Base-by-base conservation (phyloP, 257 asterid genomes). In the Echites panduratus region DNA sequence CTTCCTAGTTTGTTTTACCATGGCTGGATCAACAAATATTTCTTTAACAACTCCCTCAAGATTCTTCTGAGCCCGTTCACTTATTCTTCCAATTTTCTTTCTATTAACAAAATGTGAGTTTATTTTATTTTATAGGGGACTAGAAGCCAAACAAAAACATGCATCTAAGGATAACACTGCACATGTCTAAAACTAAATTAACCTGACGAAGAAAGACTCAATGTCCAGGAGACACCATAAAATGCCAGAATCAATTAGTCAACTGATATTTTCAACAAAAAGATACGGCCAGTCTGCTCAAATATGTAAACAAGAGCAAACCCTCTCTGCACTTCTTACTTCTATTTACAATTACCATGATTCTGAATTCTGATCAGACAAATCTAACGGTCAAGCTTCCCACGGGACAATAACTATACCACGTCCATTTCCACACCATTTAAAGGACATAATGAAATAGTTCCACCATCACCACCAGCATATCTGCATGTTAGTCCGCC, bases 261-360 rank as follows among this genome's bases (percentile, higher is more conserved):
- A 63, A 64, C 9, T 64, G 48, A 64, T 32, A 64, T 38, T 38
- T n/a, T 12, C 49, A 64, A 19, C 17, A 14, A 16, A 32, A 32
- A 61, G 4, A 32, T 4, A 14, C n/a, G n/a, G 13, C 38, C 38
- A 27, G 67, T 40, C 35, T 13, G 32, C 1, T 17, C 27, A 3
- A 38, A 64, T 9, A 64, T 9, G 40, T 19, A 12, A 58, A 32
- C 3, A 32, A 7, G 29, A 56, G 16, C 35, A 56, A 58, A 24
- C 19, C 40, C 40, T 29, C 19, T 9, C 19, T 17, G 49, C 9
- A 11, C 17, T 35, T 32, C 40, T 38, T 16, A 26, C 26, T 63
- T 64, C 69, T 64, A 64, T 64, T 64, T 64, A 64, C 69, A 64
- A 7, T 64, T 64, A 41, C 69, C 47, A 38, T 35, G 69, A 38